Base-by-base conservation (phyloP, 2,329 filamentous ascomycete species). In the Ascomycota sp. region DNA sequence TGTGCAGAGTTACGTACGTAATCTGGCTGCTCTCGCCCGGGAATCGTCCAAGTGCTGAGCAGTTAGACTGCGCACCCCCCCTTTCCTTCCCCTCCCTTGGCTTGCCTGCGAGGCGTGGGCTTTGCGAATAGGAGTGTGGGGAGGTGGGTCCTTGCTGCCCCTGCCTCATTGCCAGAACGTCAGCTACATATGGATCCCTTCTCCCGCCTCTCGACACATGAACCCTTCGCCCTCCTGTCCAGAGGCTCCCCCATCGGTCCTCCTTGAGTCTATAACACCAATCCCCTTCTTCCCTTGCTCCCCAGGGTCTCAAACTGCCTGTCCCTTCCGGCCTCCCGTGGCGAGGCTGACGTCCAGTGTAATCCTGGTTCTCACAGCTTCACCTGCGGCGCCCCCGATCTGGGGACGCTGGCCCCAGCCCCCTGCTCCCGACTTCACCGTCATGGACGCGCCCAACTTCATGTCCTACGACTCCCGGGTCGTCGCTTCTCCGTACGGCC, bases 321-420 rank as follows among this genome's bases (percentile, higher is more conserved):
- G 23, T 25, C 23, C 23, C 13, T n/a, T 7, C 5, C 11, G 7
- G 32, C 23, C 25, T 25, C 32, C 26, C 13, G 31, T 15, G 28
- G 40, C 39, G 38, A 40, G 43, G 32, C 43, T 41, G 37, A 40
- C 34, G 25, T 34, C 19, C 30, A 33, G 23, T 32, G 32, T 26
- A 39, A 43, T 37, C 34, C 53, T 69, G 61, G 59, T 60, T 40
- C 53, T 65, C 41, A 53, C 57, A 33, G 50, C 56, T 43, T 55
- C 61, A 42, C 45, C 56, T 32, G 47, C 57, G 35, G 51, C 51
- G 28, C 42, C 53, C 38, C 51, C 57, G 31, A 53, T 49, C 50
- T 73, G 68, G 69, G 59, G 55, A 41, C 63, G 63, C 39, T 69
- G 64, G 61, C 49, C 57, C 38, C 48, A 60, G 34, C 63, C 66